Conservation (phyloP, 208 protist species). For the Porcisia deanei region DNA sequence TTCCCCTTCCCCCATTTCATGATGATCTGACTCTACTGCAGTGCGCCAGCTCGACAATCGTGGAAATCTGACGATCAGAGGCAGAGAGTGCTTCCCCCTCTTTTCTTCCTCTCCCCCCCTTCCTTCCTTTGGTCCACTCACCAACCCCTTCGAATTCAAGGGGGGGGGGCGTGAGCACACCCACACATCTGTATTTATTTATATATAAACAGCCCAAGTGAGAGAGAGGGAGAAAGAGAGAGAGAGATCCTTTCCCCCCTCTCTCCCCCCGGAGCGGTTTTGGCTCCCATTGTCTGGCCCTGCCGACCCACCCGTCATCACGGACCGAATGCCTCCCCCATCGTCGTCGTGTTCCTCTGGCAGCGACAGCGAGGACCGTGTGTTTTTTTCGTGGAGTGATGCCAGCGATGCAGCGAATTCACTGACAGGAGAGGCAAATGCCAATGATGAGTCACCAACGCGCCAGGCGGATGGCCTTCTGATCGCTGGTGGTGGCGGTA, state of each 20-base stretch:
- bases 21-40: background rate
- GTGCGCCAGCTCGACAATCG: too few species aligned
- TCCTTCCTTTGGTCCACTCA: background rate
- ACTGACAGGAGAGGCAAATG: background rate
- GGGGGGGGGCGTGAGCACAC: background rate
- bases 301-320: background rate
- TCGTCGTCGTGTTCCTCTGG: constrained; percentile 1
- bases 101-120: background rate
- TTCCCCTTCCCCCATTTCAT: background rate
- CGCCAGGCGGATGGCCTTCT: background rate
- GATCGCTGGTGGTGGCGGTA: background rate
- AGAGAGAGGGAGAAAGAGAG: too few species aligned
- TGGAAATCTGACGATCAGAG: too few species aligned
- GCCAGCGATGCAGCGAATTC: constrained; percentile 1
- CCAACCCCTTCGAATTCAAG: too few species aligned
- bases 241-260: too few species aligned
- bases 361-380: background rate
- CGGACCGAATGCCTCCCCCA: background rate
- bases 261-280: background rate
- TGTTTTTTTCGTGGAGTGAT: background rate
- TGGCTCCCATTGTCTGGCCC: background rate
- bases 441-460: background rate
- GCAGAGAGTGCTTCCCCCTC: background rate
- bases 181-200: background rate
- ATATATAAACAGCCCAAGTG: background rate